Percentiles rank a stretch among this genome's conserved stretches.
phyloP scores from a whole-genome alignment of 2,329 filamentous ascomycete species.

The Aspergillus sp. region DNA sequence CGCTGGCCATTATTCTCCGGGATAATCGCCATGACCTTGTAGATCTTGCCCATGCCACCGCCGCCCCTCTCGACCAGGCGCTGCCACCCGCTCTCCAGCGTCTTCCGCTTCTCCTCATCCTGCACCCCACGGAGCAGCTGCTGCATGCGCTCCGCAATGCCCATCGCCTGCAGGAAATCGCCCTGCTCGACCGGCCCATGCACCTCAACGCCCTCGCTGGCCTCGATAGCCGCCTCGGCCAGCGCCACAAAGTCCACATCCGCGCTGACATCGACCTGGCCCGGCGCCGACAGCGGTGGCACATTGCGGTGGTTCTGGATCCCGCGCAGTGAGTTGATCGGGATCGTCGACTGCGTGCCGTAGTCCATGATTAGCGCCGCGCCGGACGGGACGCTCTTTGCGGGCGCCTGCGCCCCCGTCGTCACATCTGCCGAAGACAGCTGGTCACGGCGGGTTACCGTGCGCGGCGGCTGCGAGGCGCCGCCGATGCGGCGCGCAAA shows the following conservation, averaged over 20 bases:
- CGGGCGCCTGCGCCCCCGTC: constrained; percentile 31
- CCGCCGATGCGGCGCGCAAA: constrained; percentile 85
- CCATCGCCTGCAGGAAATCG: constrained; percentile 74
- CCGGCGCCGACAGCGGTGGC: constrained; percentile 75
- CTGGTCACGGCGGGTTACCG: constrained; percentile 13
- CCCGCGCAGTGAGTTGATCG: constrained; percentile 84
- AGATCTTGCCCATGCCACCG: constrained; percentile 88
- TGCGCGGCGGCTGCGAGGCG: constrained; percentile 36
- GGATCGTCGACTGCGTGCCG: constrained; percentile 74
- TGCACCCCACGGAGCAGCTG: constrained; percentile 56
- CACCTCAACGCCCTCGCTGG: constrained; percentile 79
- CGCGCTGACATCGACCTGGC: constrained; percentile 81
- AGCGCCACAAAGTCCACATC: constrained; percentile 92
- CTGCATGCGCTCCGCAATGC: constrained; percentile 73
- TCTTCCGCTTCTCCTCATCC: constrained; percentile 54
- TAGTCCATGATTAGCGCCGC: constrained; percentile 97
- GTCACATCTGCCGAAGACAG: neutral
- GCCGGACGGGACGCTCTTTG: constrained; percentile 66
- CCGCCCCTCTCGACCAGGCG: constrained; percentile 79
- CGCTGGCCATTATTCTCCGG: constrained; percentile 73
- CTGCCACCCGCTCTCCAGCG: constrained; percentile 72
- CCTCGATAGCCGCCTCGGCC: constrained; percentile 74
- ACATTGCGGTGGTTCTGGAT: constrained; percentile 75
- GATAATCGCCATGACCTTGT: constrained; percentile 88
- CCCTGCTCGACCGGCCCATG: constrained; percentile 89